phyloP scores from a whole-genome alignment of 768 basidiomycete genomes.

The Termitomyces bulborhizus region DNA sequence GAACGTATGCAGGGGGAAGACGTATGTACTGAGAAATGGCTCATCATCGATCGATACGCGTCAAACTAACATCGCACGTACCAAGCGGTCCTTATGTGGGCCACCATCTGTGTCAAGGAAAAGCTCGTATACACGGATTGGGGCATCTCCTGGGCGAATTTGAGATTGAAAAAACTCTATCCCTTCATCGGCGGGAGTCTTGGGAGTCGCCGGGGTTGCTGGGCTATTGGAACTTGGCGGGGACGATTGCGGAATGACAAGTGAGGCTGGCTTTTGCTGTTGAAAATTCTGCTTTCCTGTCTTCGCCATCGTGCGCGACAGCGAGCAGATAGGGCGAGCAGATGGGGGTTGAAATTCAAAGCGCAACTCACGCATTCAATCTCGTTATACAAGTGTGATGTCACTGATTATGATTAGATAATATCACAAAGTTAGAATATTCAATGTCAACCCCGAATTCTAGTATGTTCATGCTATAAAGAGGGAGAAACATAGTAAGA shows the following conservation, averaged over 20 bases:
- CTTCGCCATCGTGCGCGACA: slow-evolving; percentile 17
- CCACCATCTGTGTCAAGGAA: slow-evolving; percentile 86
- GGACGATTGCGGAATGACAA: slow-evolving; percentile 25
- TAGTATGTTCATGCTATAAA: slow-evolving; percentile 3
- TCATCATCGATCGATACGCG: neutral
- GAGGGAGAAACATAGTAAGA: slow-evolving; percentile 8
- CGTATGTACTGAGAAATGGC: slow-evolving; percentile 73
- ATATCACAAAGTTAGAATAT: slow-evolving; percentile 7
- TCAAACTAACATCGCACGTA: slow-evolving; percentile 28
- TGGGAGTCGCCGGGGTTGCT: slow-evolving; percentile 48
- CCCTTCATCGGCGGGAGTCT: slow-evolving; percentile 91
- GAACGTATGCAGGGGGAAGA: slow-evolving; percentile 82
- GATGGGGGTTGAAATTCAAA: slow-evolving; percentile 11
- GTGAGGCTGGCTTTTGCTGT: slow-evolving; percentile 20
- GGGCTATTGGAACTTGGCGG: slow-evolving; percentile 19
- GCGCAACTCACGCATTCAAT: neutral
- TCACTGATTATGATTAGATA: slow-evolving; percentile 13
- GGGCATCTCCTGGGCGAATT: slow-evolving; percentile 44
- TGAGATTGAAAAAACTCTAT: slow-evolving; percentile 78
- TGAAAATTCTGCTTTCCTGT: slow-evolving; percentile 17
- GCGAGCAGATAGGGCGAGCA: slow-evolving; percentile 7
- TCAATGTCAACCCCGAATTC: neutral
- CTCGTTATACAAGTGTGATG: slow-evolving; percentile 6
- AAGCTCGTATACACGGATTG: slow-evolving; percentile 83
- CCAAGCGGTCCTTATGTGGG: slow-evolving; percentile 79